phyloP scores from a whole-genome alignment of 1,284 basidiomycete genomes.

The Rhizopogon parksii region DNA sequence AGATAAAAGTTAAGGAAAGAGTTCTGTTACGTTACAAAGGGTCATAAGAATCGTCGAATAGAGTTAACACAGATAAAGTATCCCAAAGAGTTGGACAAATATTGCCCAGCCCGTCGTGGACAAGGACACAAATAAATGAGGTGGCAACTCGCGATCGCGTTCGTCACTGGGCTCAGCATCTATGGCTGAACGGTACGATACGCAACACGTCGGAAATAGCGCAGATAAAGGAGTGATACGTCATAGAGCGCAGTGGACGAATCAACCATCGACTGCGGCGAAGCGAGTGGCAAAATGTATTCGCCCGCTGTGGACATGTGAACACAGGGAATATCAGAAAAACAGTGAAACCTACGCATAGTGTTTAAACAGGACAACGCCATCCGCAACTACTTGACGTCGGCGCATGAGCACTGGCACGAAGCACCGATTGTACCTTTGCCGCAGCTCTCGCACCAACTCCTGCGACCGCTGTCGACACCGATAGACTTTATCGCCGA shows the following conservation, averaged over 20 bases:
- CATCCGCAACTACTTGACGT: conserved; percentile 48
- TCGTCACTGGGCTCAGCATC: conserved; percentile 49
- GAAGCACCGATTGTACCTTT: conserved; percentile 58
- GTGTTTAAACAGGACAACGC: conserved; percentile 3
- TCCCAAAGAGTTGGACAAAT: neutral
- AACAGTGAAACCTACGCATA: conserved; percentile 20
- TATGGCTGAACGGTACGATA: conserved; percentile 51
- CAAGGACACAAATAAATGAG: conserved; percentile 4
- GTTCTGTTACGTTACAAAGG: neutral
- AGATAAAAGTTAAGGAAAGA: neutral
- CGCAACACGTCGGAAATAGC: conserved; percentile 50
- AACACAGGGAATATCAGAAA: conserved; percentile 2
- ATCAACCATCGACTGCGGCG: conserved; percentile 34
- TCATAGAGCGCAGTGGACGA: conserved; percentile 27
- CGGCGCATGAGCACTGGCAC: conserved; percentile 55
- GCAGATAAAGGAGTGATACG: conserved; percentile 30
- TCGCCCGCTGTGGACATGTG: conserved; percentile 24
- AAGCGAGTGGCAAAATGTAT: conserved; percentile 29
- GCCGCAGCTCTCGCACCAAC: conserved; percentile 72
- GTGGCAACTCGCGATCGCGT: conserved; percentile 42
- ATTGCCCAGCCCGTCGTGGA: neutral
- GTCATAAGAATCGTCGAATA: neutral
- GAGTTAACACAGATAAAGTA: conserved; percentile 3
- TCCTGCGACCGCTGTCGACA: conserved; percentile 51
- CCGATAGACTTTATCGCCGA: conserved; percentile 46